A percentile compares a stretch with the other conserved stretches of the same genome.
Evolutionary conservation across 306 rosid species (phyloP).

Genomic region (Ormosia emarginata): DNA sequence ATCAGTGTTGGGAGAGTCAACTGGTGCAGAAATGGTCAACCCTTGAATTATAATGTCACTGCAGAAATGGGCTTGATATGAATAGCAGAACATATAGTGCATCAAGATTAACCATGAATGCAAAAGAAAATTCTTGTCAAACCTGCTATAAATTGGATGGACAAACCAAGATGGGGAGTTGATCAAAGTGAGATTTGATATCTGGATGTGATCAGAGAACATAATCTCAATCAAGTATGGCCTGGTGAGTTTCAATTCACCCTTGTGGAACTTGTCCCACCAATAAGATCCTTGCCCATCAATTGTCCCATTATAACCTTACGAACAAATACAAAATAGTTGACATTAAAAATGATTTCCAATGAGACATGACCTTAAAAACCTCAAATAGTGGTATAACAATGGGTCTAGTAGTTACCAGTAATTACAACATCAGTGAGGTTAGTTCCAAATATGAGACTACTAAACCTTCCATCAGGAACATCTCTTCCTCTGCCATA

Average conservation of each 20-base stretch:
- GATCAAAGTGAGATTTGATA: conserved; percentile 57
- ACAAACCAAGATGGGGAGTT: conserved; percentile 83
- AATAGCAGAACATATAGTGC: not conserved
- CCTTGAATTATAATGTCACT: conserved; percentile 52
- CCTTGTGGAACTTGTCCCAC: conserved; percentile 51
- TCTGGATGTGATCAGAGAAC: conserved; percentile 56
- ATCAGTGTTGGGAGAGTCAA: conserved; percentile 65
- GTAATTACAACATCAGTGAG: conserved; percentile 78
- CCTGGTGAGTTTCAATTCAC: conserved; percentile 36
- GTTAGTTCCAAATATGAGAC: conserved; percentile 71
- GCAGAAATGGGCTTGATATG: not conserved
- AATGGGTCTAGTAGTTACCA: conserved; percentile 31
- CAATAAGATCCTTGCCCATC: conserved; percentile 70
- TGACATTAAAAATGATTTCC: not conserved
- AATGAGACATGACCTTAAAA: not conserved
- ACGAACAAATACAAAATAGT: not conserved
- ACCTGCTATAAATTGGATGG: conserved; percentile 77
- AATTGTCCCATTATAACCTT: conserved; percentile 70
- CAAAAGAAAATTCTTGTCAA: not conserved
- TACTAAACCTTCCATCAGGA: conserved; percentile 53
- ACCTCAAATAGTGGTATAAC: not conserved
- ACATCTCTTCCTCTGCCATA: conserved; percentile 71
- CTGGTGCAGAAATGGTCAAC: conserved; percentile 55
- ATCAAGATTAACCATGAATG: not conserved
- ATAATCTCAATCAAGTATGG: conserved; percentile 69